Evolutionary conservation across 176 grass and related monocot species (phyloP).

Genomic region (Aechmea fasciata): DNA sequence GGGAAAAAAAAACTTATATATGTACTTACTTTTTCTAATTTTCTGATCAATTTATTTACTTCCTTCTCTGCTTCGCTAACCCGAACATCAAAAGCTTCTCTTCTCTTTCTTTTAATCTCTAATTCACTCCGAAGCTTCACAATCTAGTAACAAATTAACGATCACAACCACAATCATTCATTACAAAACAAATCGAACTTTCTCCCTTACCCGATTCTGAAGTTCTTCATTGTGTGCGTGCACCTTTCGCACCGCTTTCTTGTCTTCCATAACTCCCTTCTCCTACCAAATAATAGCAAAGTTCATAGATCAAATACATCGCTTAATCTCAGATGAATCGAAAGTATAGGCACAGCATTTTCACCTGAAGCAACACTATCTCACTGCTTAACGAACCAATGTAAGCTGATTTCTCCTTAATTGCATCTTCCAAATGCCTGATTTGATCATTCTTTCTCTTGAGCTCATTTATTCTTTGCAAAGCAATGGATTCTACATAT

Average conservation of each 20-base stretch:
- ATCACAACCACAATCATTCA: conserved; percentile 1
- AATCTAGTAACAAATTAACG: not conserved
- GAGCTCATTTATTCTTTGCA: conserved; percentile 44
- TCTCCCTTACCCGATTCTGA: not conserved
- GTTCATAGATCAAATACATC: not conserved
- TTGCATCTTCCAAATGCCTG: conserved; percentile 25
- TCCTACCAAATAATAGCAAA: not conserved
- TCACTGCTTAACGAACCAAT: conserved; percentile 28
- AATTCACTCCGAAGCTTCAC: not conserved
- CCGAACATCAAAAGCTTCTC: not conserved
- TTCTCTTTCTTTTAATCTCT: not conserved
- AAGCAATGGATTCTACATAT: not conserved
- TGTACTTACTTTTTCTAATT: not conserved
- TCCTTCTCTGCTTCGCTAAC: not conserved
- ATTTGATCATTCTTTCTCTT: conserved; percentile 35
- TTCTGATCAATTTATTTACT: not conserved
- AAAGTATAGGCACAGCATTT: not conserved
- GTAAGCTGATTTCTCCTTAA: conserved; percentile 35
- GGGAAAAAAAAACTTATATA: not conserved
- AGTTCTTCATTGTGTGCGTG: not conserved
- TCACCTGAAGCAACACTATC: conserved; percentile 42
- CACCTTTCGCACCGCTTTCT: not conserved
- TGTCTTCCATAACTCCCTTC: not conserved
- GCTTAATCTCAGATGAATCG: not conserved
- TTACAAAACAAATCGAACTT: not conserved